Conservation (phyloP, 2,329 filamentous ascomycete genomes). For the Ophiognomonia clavigignenti-juglandacearum region DNA sequence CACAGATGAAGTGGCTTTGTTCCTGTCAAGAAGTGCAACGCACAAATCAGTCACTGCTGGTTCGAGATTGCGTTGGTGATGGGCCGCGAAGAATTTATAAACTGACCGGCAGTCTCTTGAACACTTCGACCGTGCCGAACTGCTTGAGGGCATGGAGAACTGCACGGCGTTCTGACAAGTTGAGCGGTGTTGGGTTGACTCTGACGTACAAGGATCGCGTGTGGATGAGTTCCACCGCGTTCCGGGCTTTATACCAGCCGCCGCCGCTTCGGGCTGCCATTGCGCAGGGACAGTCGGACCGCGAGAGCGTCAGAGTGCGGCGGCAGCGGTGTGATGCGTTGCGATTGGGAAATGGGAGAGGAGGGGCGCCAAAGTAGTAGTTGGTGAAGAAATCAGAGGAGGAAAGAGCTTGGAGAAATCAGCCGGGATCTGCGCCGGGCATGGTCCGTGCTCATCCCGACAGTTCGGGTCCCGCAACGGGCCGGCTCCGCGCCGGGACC, state of each 20-base stretch:
- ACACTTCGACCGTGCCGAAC: conserved; percentile 46
- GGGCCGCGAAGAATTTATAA: not conserved
- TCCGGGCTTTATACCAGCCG: not conserved
- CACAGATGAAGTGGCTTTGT: conserved; percentile 28
- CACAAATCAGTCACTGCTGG: conserved; percentile 7
- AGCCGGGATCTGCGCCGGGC: not conserved
- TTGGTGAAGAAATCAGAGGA: too few species aligned
- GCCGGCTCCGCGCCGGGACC: too few species aligned
- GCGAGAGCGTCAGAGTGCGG: not conserved
- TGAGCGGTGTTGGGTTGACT: conserved; percentile 47
- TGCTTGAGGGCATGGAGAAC: conserved; percentile 47
- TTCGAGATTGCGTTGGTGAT: not conserved
- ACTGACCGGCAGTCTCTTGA: conserved; percentile 41
- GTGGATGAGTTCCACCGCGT: conserved; percentile 12
- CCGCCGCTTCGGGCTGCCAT: too few species aligned
- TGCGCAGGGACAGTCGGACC: not conserved
- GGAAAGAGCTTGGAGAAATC: not conserved
- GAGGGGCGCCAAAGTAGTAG: not conserved
- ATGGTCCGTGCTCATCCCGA: too few species aligned
- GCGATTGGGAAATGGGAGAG: not conserved
- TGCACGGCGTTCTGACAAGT: conserved; percentile 49
- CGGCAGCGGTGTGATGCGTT: not conserved
- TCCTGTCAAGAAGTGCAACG: conserved; percentile 37
- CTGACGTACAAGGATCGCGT: conserved; percentile 38
- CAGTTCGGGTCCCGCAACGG: too few species aligned